Percentiles rank a stretch among this genome's conserved stretches.
Evolutionary conservation across 495 filamentous ascomycete species (phyloP).

Genomic region (Aspergillus taichungensis): DNA sequence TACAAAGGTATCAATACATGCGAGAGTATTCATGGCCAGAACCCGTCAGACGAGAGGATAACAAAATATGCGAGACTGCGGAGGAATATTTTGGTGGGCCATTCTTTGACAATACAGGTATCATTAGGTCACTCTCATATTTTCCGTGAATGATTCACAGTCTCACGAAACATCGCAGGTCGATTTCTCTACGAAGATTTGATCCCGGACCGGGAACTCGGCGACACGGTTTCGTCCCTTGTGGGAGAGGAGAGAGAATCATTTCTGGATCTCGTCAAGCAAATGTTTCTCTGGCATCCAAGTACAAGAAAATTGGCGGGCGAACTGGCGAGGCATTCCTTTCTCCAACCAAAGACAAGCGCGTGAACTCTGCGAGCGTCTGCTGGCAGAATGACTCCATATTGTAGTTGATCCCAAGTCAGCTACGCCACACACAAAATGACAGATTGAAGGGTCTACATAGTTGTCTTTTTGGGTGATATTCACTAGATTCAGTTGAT

Average conservation of each 20-base stretch:
- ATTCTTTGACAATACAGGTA: slow-evolving; percentile 31
- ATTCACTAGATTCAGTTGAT: too few relatives aligned
- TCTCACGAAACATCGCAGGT: slow-evolving; percentile 26
- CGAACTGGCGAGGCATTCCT: slow-evolving; percentile 27
- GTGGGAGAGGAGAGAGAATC: slow-evolving; percentile 29
- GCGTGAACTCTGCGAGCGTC: slow-evolving; percentile 18
- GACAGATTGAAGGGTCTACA: too few relatives aligned
- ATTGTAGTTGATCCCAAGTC: too few relatives aligned
- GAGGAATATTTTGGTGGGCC: slow-evolving; percentile 31
- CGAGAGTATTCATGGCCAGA: slow-evolving; percentile 26
- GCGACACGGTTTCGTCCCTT: slow-evolving; percentile 22
- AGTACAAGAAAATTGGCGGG: slow-evolving; percentile 25
- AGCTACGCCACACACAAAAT: too few relatives aligned
- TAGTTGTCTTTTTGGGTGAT: too few relatives aligned
- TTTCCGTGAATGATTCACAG: slow-evolving; percentile 15
- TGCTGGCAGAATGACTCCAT: slow-evolving; percentile 14
- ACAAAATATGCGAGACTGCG: slow-evolving; percentile 25
- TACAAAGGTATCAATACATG: slow-evolving; percentile 35
- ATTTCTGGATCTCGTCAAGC: slow-evolving; percentile 33
- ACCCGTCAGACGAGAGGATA: slow-evolving; percentile 26
- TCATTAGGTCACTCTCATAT: slow-evolving; percentile 13
- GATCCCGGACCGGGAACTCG: slow-evolving; percentile 26
- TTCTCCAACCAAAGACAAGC: slow-evolving; percentile 28
- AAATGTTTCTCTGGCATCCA: slow-evolving; percentile 34
- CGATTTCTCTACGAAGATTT: slow-evolving; percentile 26